These are phyloP conservation scores for Didymella exigua DNA, from an alignment of 2,329 filamentous ascomycete species.

Conservation along the genomic window DNA sequence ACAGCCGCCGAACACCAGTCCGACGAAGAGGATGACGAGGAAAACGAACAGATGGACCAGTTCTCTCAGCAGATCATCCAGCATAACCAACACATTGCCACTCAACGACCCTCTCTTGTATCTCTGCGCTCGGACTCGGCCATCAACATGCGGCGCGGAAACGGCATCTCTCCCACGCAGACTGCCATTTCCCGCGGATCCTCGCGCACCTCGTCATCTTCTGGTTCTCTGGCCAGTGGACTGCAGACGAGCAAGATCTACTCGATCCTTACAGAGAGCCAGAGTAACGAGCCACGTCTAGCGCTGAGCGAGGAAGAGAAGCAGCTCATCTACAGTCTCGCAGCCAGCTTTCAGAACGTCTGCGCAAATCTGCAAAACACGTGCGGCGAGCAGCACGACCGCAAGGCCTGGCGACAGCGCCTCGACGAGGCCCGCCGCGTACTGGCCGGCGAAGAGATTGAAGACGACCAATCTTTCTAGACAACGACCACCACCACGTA, in stretches of 20 bases:
- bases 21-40: conserved; percentile 46
- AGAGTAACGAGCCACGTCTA: conserved; percentile 39
- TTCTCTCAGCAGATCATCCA: conserved; percentile 43
- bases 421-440: conserved; percentile 76
- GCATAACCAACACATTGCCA: conserved; percentile 21
- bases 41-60: conserved; percentile 52
- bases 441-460: conserved; percentile 67
- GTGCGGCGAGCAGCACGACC: conserved; percentile 59
- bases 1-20: conserved; percentile 63
- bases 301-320: conserved; percentile 60
- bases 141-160: conserved; percentile 37
- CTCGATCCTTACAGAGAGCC: conserved; percentile 49
- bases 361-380: conserved; percentile 57
- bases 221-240: conserved; percentile 37
- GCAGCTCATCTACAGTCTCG: conserved; percentile 56
- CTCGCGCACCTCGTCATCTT: conserved; percentile 40
- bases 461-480: conserved; percentile 43
- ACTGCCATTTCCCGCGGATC: conserved; percentile 37
- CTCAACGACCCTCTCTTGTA: conserved; percentile 23
- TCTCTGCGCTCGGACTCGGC: conserved; percentile 43
- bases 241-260: conserved; percentile 51
- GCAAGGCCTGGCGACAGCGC: conserved; percentile 69
- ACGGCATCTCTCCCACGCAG: conserved; percentile 34
- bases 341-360: conserved; percentile 61
- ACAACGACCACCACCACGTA: conserved; percentile 13